Base-by-base conservation (phyloP, 2,329 filamentous ascomycete genomes). In the Phaeoacremonium minimum region DNA sequence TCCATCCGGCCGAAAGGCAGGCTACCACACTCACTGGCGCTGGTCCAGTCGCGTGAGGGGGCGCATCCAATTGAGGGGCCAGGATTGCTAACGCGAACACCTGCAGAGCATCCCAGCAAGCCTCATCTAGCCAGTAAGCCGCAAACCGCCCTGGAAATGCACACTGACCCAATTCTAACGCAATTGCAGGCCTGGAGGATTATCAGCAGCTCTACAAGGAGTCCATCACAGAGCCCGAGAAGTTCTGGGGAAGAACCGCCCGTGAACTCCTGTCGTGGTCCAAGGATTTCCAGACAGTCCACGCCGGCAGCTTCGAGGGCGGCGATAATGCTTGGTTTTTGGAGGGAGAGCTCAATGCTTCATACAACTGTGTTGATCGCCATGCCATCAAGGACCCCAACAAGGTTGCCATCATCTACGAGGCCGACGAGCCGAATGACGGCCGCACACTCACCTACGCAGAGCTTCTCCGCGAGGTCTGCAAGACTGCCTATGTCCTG, bases 341-440 rank as follows among this genome's bases (percentile, higher is more conserved):
- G 43, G 93, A 96, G 69, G 93, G 93, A 48, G 80, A 83, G 53
- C 73, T 98, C 56, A 98, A 98, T 56, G 93, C 93, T 45, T 93
- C 87, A 18, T 97, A 89, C 80, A 98, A 98, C 73, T 95, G 89
- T 57, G 83, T 98, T 46, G 93, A 98, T 58, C 87, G 93, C 44
- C 91, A 97, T 64, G 93, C 93, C n/a, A 78, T 94, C 66, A 89
- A 90, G 67, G 82, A 95, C 66, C 93, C 93, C 32, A 71, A 97
- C 68, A 88, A 85, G 67, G 81, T 93, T 32, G 93, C 93, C 60
- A 95, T 98, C 67, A 95, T 97, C 69, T 98, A 97, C 71, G 93
- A 98, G 71, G 91, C 90, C 43, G 93, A 98, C 55, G 93, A 98
- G 66, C 79, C 84, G 29, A 74, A 67, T 36, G 85, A 95, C 58